phyloP scores from a whole-genome alignment of 2,329 filamentous ascomycete genomes.

The Myotisia sp. region DNA sequence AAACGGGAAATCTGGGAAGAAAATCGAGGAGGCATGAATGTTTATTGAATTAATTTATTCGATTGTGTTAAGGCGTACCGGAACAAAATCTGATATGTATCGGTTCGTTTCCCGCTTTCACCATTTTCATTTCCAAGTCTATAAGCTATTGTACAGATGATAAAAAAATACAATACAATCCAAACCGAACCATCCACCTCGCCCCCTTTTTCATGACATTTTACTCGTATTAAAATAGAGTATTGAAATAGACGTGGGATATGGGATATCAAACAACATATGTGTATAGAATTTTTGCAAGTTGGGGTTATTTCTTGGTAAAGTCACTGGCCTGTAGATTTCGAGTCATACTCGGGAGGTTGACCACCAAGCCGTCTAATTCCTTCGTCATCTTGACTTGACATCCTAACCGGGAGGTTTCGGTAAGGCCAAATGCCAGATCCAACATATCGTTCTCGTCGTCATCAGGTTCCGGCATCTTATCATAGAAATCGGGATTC shows the following conservation, averaged over 20 bases:
- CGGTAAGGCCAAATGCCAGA: conserved; percentile 75
- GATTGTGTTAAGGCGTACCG: too few relatives aligned
- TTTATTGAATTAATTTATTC: too few relatives aligned
- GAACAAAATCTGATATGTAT: conserved; percentile 7
- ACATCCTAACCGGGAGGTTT: conserved; percentile 72
- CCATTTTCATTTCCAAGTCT: conserved; percentile 7
- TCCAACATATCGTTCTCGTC: conserved; percentile 87
- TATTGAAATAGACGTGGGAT: background rate
- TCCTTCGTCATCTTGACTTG: conserved; percentile 87
- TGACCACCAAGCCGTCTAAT: conserved; percentile 71
- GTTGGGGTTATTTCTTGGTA: too few relatives aligned
- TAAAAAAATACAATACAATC: background rate
- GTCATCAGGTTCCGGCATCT: conserved; percentile 62
- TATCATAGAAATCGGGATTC: conserved; percentile 59
- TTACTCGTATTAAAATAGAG: background rate
- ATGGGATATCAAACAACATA: background rate
- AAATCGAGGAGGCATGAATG: conserved; percentile 30
- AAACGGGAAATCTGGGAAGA: conserved; percentile 41
- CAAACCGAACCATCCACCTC: too few relatives aligned
- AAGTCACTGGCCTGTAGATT: conserved; percentile 96
- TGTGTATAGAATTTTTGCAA: conserved; percentile 18
- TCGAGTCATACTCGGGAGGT: conserved; percentile 80
- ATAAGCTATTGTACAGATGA: conserved; percentile 9
- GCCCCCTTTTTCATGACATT: too few relatives aligned
- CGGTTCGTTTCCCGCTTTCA: conserved; percentile 10